Evolutionary conservation across 371 early-diverging fungal genomes (phyloP).

Genomic region (Mucor lusitanicus): DNA sequence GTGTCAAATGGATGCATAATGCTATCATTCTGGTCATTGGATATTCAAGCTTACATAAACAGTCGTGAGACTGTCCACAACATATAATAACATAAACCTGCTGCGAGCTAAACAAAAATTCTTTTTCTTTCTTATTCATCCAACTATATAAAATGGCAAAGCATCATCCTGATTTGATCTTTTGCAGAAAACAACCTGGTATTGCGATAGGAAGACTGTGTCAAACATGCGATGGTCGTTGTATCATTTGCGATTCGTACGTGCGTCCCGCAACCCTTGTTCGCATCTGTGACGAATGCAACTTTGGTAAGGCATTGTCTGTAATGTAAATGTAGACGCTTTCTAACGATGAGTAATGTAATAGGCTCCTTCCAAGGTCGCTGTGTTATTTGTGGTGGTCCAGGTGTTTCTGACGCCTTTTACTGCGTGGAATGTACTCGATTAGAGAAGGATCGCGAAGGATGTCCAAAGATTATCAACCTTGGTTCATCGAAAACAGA

Average conservation of each 20-base stretch:
- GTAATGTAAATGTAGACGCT: background rate
- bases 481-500: slow-evolving; percentile 84
- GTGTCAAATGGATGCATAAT: too few species aligned
- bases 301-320: slow-evolving; percentile 69
- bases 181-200: slow-evolving; percentile 95
- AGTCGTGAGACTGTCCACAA: background rate
- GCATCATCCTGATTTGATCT: slow-evolving; percentile 93
- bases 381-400: slow-evolving; percentile 92
- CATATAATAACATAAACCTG: background rate
- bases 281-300: slow-evolving; percentile 96
- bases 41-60: too few species aligned
- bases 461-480: slow-evolving; percentile 96
- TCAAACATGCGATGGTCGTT: slow-evolving; percentile 94
- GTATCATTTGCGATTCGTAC: slow-evolving; percentile 93
- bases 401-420: slow-evolving; percentile 94
- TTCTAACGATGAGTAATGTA: background rate
- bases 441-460: slow-evolving; percentile 95
- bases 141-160: slow-evolving; percentile 63
- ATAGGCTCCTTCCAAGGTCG: slow-evolving; percentile 76
- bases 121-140: background rate
- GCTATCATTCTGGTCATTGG: too few species aligned
- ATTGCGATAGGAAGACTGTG: slow-evolving; percentile 96
- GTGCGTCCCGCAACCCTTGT: slow-evolving; percentile 90
- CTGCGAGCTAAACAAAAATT: background rate
- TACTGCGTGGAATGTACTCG: slow-evolving; percentile 93